Evolutionary conservation across 495 filamentous ascomycete species (phyloP), one percentile per base, ranked within the genome.

Genomic region (Penicillium daleae): DNA sequence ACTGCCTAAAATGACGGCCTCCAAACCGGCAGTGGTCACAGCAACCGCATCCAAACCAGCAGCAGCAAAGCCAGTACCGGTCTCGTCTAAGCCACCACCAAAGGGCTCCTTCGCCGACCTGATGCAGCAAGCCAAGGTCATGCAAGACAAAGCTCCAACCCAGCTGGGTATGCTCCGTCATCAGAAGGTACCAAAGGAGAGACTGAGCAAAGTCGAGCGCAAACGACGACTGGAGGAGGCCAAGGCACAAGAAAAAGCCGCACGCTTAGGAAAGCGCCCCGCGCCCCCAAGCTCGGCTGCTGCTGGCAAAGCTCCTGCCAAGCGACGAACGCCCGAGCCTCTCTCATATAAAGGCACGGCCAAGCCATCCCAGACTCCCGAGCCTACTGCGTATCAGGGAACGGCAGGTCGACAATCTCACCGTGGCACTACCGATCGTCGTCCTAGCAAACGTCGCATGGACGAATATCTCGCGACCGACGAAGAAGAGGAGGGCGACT

Each of bases 361-460:
- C 21, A 77, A 82, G 60, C 77, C 80, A 12, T 72, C 74, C 6
- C 75, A 68, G 31, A 51, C 65, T 22, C 67, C 71, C 13, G 68
- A 72, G 13, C 73, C 78, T 29, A 68, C 76, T 9, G 66, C 72
- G 19, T 90, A 89, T 71, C 86, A 82, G 69, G 87, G 87, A 42
- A 90, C 87, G 61, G 66, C 78, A 52, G 61, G 73, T 50, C 37
- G 77, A 56, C 74, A 72, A 24, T 56, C 60, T 42, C 66, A 60
- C 59, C 61, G 63, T 65, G 63, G 73, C 52, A 53, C 65, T 59
- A 54, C 65, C 57, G 69, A 80, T 27, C 80, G 80, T 57, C 73
- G 74, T 50, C 62, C 71, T 55, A 66, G 72, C 22, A 74, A 69
- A 62, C 69, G 74, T 29, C 72, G 76, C 15, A 68, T 69, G 60